Evolutionary conservation across 208 protist species (phyloP), one percentile per base, ranked within the genome.

Genomic region (Acanthamoeba lenticulata): DNA sequence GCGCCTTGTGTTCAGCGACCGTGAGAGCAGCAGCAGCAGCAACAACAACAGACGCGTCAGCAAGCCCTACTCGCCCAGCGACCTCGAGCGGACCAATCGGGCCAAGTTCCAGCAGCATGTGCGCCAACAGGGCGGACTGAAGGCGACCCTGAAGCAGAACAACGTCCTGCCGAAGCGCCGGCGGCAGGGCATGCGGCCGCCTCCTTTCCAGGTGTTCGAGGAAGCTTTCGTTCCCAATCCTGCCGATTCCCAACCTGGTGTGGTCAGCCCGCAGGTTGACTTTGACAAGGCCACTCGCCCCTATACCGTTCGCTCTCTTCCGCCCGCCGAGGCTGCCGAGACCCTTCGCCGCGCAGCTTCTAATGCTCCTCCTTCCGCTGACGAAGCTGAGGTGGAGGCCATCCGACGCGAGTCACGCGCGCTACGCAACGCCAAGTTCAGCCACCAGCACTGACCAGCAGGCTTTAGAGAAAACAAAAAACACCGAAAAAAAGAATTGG

Each of bases 61-160:
- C 83, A 15, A 9, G 7, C 44, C 45, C 17, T 90, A 4, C 47
- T 60, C 55, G 32, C 3, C 5, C 9, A 49, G 72, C 36, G 83
- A 60, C 45, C 55, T 45, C n/a, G 15, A 55, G 47, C 42, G 55
- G 15, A 34, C n/a, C 36, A 90, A 90, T n/a, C 27, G 83, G 38
- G 83, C 45, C 45, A 90, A 90, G 29, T 90, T 67, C 83, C 83
- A 90, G 49, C 6, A 90, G 49, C 45, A 69, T 4, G 83, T 90
- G 7, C n/a, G 17, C 21, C 27, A 90, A n/a, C 34, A 36, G 11
- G 83, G 83, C 49, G 55, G 83, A 2, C 47, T 90, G 34, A 90
- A 90, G 83, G 55, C 45, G 9, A 90, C 38, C 6, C 83, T 90
- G 9, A 90, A 90, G 38, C 83, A 65, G 19, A 40, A 90, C 32